Evolutionary conservation across 1,139 yeast species (phyloP), one percentile per base, ranked within the genome.

Genomic region (Yamadazyma dendronema): DNA sequence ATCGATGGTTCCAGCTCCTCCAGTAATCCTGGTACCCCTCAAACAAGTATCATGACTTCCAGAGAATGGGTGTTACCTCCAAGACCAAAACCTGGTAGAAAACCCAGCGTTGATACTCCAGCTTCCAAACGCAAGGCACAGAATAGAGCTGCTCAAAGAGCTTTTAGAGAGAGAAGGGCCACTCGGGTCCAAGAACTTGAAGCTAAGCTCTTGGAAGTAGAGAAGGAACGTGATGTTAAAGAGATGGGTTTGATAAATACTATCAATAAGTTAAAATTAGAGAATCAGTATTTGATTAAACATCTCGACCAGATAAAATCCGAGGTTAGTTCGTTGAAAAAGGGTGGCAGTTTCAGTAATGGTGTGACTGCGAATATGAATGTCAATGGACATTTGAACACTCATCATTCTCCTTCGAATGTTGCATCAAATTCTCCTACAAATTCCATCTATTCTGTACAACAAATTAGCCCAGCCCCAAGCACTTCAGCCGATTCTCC

Each of bases 131-230:
- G 96, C 40, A 88, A 89, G 61, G 95, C 96, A 0, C 97, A 90
- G 62, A 90, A 90, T 57, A 71, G 97, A 42, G 96, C 95, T 17
- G 97, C 97, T 3, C 97, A 89, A 63, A 62, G 97, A 39, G 97
- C 97, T 0, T 90, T 89, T 62, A 62, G 95, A 44, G 88, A 87
- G 59, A 65, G 94, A 49, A 61, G 94, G 50, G 95, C 95, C 14
- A 81, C 78, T 8, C 50, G 79, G 41, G 77, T 74, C 19, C 77
- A 74, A 49, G 74, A 69, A 47, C 50, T 69, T 38, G 73, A 72
- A 51, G 61, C 59, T 40, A 62, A 70, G 54, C 53, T 74, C 60
- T 65, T 77, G 54, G 84, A 79, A 47, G 74, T 85, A 28, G 86
- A 81, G 50, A 75, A 79, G 49, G 90, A 83, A 41, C 69, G 75